phyloP scores from a whole-genome alignment of 768 basidiomycete species.

The Boletus sp. region DNA sequence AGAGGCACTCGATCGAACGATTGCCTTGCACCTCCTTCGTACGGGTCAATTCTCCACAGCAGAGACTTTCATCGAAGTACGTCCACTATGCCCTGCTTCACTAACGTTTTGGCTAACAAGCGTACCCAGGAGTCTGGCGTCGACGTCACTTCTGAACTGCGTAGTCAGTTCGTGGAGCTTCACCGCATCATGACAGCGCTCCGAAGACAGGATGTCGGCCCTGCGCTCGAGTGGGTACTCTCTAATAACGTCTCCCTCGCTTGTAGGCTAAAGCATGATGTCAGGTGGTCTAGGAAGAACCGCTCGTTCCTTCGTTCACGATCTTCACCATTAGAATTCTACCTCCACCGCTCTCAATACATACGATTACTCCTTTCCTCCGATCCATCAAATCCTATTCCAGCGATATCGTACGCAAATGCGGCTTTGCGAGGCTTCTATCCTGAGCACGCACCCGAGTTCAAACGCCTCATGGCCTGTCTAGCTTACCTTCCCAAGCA shows the following conservation, averaged over 20 bases:
- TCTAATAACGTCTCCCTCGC: neutral
- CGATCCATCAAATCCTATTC: conserved; percentile 52
- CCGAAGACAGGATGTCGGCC: conserved; percentile 60
- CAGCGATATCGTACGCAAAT: conserved; percentile 76
- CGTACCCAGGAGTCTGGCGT: conserved; percentile 61
- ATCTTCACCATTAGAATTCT: conserved; percentile 82
- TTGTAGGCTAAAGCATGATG: neutral
- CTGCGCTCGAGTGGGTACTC: conserved; percentile 70
- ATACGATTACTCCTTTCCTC: conserved; percentile 70
- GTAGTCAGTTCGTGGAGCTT: conserved; percentile 62
- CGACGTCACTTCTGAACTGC: conserved; percentile 50
- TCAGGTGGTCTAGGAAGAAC: conserved; percentile 78
- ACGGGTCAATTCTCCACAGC: conserved; percentile 81
- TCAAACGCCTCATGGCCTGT: conserved; percentile 69
- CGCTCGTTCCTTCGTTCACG: conserved; percentile 62
- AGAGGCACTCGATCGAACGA: conserved; percentile 61
- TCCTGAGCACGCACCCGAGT: conserved; percentile 56
- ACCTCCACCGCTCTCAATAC: conserved; percentile 89
- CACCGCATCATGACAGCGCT: conserved; percentile 71
- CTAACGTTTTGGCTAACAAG: neutral
- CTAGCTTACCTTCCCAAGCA: conserved; percentile 67
- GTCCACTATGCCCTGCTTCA: conserved; percentile 19
- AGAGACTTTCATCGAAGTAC: conserved; percentile 69
- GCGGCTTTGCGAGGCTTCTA: conserved; percentile 63
- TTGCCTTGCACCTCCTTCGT: conserved; percentile 75